These are phyloP conservation scores for Berkeleyomyces rouxiae DNA, from an alignment of 2,329 filamentous ascomycete genomes.

Conservation along the genomic window DNA sequence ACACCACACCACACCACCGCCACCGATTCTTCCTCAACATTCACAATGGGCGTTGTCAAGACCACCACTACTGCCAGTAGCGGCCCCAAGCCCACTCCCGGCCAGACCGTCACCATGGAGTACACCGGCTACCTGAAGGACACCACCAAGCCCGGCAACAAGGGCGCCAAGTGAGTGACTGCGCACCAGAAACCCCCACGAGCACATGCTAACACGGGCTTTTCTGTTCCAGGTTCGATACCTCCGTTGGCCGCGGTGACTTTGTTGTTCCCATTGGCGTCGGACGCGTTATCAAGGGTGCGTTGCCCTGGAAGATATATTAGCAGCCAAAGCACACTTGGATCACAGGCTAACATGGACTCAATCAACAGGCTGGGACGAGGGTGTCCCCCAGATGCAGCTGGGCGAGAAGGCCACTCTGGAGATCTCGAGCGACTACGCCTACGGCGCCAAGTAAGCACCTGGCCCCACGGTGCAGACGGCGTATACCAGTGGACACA, in stretches of 20 bases:
- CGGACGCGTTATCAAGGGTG: conserved; percentile 76
- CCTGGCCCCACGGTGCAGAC: background rate
- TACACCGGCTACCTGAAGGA: conserved; percentile 85
- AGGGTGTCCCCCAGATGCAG: conserved; percentile 73
- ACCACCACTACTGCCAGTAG: conserved; percentile 44
- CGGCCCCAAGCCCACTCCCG: conserved; percentile 40
- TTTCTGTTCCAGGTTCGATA: conserved; percentile 59
- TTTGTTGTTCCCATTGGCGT: conserved; percentile 67
- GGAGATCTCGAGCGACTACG: conserved; percentile 58
- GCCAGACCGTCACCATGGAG: conserved; percentile 69
- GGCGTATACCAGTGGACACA: background rate
- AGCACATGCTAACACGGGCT: background rate
- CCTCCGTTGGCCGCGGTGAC: conserved; percentile 59
- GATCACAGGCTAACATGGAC: background rate
- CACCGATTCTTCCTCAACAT: background rate
- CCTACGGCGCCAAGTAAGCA: conserved; percentile 44
- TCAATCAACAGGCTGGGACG: conserved; percentile 50
- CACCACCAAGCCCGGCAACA: conserved; percentile 36
- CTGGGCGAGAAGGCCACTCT: conserved; percentile 80
- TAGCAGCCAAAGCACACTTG: background rate
- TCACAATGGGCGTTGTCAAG: conserved; percentile 60
- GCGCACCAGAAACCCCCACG: background rate
- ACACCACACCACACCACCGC: background rate
- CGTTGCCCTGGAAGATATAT: conserved; percentile 14
- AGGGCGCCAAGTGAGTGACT: conserved; percentile 49